Evolutionary conservation across 169 alveolate species (phyloP).

Genomic region (Cryptosporidium felis): DNA sequence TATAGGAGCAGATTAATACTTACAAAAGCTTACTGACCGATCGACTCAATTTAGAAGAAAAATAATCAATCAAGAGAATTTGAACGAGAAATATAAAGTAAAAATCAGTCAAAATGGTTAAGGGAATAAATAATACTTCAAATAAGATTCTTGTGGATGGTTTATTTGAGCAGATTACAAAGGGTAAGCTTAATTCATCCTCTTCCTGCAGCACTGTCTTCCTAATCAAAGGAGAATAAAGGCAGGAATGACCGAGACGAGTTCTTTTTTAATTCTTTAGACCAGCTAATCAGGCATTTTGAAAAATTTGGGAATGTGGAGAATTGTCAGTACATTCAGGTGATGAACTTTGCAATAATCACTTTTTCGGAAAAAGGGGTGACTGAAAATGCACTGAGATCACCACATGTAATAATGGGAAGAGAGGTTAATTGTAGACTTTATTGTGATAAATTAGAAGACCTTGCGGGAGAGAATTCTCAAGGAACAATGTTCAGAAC

Average conservation of each 20-base stretch:
- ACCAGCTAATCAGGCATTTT: conserved; percentile 51
- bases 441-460: conserved; percentile 60
- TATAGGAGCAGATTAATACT: no score
- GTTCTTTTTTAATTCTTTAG: background rate
- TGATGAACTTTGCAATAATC: conserved; percentile 63
- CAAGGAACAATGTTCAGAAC: conserved; percentile 70
- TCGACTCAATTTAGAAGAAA: no score
- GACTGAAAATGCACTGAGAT: conserved; percentile 51
- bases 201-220: background rate
- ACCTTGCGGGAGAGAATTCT: conserved; percentile 39
- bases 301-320: conserved; percentile 66
- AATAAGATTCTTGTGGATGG: conserved; percentile 62
- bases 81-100: background rate
- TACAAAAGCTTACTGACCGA: no score
- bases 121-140: conserved; percentile 9
- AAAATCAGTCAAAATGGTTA: conserved; percentile 16
- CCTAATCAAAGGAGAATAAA: no score
- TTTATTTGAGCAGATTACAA: conserved; percentile 43
- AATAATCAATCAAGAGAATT: no score
- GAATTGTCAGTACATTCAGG: conserved; percentile 63
- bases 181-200: conserved; percentile 11
- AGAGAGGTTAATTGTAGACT: conserved; percentile 66
- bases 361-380: conserved; percentile 59
- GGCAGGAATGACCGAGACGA: no score
- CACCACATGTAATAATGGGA: conserved; percentile 71